phyloP scores from a whole-genome alignment of 2,329 filamentous ascomycete species.

The Aspergillus sp. region DNA sequence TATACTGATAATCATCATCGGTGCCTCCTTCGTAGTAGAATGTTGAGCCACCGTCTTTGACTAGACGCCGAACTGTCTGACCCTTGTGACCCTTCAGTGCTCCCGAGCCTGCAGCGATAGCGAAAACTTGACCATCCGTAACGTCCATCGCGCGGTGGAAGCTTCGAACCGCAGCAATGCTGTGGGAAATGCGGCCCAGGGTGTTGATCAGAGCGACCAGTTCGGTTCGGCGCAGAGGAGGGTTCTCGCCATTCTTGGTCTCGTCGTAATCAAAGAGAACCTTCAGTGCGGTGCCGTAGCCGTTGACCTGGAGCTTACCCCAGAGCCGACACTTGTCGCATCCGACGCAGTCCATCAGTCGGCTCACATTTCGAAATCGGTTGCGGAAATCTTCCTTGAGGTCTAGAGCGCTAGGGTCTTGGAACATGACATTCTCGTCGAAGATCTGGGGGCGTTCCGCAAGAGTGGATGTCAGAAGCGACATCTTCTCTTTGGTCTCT shows the following conservation, averaged over 20 bases:
- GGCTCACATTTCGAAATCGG: conserved; percentile 93
- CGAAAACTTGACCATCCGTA: conserved; percentile 32
- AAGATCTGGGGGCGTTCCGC: conserved; percentile 74
- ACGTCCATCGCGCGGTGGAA: conserved; percentile 60
- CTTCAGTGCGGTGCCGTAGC: conserved; percentile 92
- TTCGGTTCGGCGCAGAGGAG: conserved; percentile 80
- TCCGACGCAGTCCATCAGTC: conserved; percentile 97
- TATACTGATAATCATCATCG: conserved; percentile 38
- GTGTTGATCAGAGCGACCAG: conserved; percentile 95
- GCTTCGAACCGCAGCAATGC: conserved; percentile 69
- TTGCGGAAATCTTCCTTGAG: conserved; percentile 97
- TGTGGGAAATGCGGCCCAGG: conserved; percentile 80
- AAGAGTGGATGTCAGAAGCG: conserved; percentile 70
- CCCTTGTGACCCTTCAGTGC: conserved; percentile 23
- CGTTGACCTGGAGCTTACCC: conserved; percentile 94
- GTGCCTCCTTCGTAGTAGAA: conserved; percentile 43
- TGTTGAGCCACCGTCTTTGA: conserved; percentile 35
- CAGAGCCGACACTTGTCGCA: conserved; percentile 98
- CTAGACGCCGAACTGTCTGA: conserved; percentile 19
- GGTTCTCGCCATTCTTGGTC: conserved; percentile 61
- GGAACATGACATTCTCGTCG: conserved; percentile 94
- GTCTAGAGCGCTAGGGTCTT: conserved; percentile 61
- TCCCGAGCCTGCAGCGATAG: conserved; percentile 28
- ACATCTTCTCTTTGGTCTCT: conserved; percentile 77
- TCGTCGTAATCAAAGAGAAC: conserved; percentile 92